These are phyloP conservation scores for Flaveria bidentis DNA, from an alignment of 129 eudicot genomes.

Conservation along the genomic window DNA sequence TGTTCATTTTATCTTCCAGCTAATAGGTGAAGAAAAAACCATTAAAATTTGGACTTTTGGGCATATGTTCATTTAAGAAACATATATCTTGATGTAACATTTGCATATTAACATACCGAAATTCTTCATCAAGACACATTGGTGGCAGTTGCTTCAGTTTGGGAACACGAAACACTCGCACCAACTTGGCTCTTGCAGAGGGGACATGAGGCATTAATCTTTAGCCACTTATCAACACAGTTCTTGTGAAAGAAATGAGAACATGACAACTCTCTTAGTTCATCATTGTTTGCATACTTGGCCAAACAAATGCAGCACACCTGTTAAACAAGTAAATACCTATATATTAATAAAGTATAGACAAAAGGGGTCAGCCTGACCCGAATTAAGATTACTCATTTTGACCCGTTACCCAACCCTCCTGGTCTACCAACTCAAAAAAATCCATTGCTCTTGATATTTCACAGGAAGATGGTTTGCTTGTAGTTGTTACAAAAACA, in stretches of 20 bases:
- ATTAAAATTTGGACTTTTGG: not conserved
- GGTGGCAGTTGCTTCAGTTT: slow-evolving; percentile 53
- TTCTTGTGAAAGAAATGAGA: slow-evolving; percentile 81
- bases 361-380: not conserved
- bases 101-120: slow-evolving; percentile 23
- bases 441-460: not conserved
- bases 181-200: slow-evolving; percentile 84
- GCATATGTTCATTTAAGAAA: slow-evolving; percentile 13
- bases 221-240: slow-evolving; percentile 76
- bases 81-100: not conserved
- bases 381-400: not conserved
- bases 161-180: slow-evolving; percentile 49
- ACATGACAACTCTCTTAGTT: slow-evolving; percentile 72
- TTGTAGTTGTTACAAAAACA: not conserved
- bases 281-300: slow-evolving; percentile 78
- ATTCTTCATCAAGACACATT: slow-evolving; percentile 23
- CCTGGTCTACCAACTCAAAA: not conserved
- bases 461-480: not conserved
- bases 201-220: slow-evolving; percentile 53
- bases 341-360: not conserved
- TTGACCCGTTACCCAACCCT: not conserved
- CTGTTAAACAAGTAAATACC: slow-evolving; percentile 35
- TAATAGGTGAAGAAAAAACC: not conserved
- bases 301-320: slow-evolving; percentile 85
- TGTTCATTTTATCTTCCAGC: not conserved